Base-by-base conservation (phyloP, 2,329 filamentous ascomycete genomes). In the Mycogone perniciosa region DNA sequence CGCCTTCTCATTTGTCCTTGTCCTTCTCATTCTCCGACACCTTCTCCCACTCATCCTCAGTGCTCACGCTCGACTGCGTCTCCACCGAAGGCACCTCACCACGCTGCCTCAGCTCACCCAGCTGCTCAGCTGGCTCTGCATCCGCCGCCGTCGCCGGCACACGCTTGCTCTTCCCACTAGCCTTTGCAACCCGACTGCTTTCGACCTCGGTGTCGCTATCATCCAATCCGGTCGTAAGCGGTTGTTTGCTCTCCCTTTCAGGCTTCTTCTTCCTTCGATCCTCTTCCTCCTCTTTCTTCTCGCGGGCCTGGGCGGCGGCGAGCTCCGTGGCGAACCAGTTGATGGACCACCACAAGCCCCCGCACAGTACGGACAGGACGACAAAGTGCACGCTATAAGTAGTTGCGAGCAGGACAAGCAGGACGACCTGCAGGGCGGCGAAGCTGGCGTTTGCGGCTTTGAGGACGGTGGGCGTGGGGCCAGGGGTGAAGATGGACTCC, bases 21-120 rank as follows among this genome's bases (percentile, higher is more conserved):
- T 80, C 77, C 59, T 76, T 76, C 73, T 83, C 81, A 52, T 76
- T 81, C 67, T 53, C 52, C 10, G 88, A 89, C 4, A 97, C 86
- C 75, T 93, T 95, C 74, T 96, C 92, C 92, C 92, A 97, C 71
- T 97, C 92, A 63, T 92, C 92, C 71, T 97, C 92, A 4, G 91
- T 96, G 69, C 89, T 92, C 20, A 69, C 76, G 47, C 77, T 76
- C 42, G 79, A 82, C 66, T 76, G 80, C 27, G 71, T 73, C 35
- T 73, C 75, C 46, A 53, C 65, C 44, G 67, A 60, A 41, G 60
- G 54, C 52, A 59, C 55, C 53, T 54, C 47, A 30, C 72, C 60
- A 42, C 76, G 72, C 46, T 73, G 74, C 68, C 78, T 81, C 57
- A 82, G 63, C 56, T 77, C 69, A 48, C 74, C 76, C 11, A 59